Evolutionary conservation across 768 basidiomycete species (phyloP).

Genomic region (Leucocoprinus sp.): DNA sequence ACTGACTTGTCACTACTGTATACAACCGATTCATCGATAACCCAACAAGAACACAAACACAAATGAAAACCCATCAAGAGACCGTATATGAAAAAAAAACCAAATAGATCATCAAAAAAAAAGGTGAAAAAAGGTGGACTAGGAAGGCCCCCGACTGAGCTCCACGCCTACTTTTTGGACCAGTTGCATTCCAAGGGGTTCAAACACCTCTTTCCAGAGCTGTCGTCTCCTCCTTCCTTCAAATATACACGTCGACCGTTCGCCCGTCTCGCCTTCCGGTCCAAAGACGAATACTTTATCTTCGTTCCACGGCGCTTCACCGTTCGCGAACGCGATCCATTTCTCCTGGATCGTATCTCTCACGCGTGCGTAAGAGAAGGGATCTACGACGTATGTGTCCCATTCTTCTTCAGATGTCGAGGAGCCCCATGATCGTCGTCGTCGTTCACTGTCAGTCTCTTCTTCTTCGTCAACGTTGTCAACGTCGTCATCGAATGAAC

Average conservation of each 20-base stretch:
- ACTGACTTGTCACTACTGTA: too few relatives aligned
- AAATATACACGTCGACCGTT: conserved; percentile 57
- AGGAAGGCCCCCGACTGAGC: conserved; percentile 58
- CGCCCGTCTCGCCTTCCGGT: conserved; percentile 75
- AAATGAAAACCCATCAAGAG: too few relatives aligned
- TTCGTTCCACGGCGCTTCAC: conserved; percentile 63
- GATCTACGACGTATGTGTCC: conserved; percentile 52
- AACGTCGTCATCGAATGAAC: conserved; percentile 23
- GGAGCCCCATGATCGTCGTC: background rate
- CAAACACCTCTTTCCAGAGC: conserved; percentile 59
- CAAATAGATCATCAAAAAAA: too few relatives aligned
- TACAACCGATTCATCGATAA: too few relatives aligned
- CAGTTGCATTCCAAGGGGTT: conserved; percentile 56
- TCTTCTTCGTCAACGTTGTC: conserved; percentile 12
- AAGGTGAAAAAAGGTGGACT: background rate
- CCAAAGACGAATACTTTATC: conserved; percentile 74
- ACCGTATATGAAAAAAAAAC: too few relatives aligned
- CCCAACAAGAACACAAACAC: too few relatives aligned
- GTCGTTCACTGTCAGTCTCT: too few relatives aligned
- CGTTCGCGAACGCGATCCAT: conserved; percentile 72
- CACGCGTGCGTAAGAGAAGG: conserved; percentile 57
- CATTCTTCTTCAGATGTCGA: conserved; percentile 30
- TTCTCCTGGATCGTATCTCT: conserved; percentile 64
- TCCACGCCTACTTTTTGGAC: conserved; percentile 71
- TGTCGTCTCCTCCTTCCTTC: conserved; percentile 51